Base-by-base conservation (phyloP, 2,329 filamentous ascomycete genomes). In the Hansfordia pulvinata region DNA sequence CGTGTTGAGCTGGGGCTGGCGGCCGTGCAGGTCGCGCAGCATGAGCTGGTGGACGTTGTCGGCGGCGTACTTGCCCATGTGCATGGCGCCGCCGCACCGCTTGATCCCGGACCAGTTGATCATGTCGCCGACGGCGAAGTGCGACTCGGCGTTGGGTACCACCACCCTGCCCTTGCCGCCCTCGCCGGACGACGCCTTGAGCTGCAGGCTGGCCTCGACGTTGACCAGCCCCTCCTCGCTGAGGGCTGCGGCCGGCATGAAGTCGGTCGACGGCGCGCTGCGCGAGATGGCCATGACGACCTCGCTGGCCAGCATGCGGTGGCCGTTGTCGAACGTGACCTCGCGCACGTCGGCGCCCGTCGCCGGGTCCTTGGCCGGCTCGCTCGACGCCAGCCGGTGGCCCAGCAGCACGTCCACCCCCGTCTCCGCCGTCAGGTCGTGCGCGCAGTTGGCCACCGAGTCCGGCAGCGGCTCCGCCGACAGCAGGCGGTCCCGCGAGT, bases 81-180 rank as follows among this genome's bases (percentile, higher is more conserved):
- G 69, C 65, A 86, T 81, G 18, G 81, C 81, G 10, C 62, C 69
- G 14, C 81, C 80, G 40, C 76, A 82, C 23, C 81, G 75, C 58
- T 84, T 86, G 54, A 88, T 84, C 22, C 79, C 80, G 0, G 75
- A 67, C 80, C 81, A 86, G 25, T 59, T 55, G 17, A 65, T 67
- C 10, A 80, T 56, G 43, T 88, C 81, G 10, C 81, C 81, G 14
- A 70, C 60, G 9, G 73, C 78, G 40, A 76, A 79, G 47, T 86
- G 80, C 16, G 52, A 50, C 1, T 56, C 52, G 9, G 66, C 50
- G 35, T 82, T 76, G 4, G 72, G 60, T 0, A 69, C 56, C 0
- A 52, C 53, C 2, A 52, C 39, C n/a, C n/a, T n/a, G n/a, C n/a
- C n/a, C n/a, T n/a, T n/a, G n/a, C n/a, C n/a, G 2, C 60, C 13